Percentiles rank a stretch among this genome's conserved stretches.
phyloP scores from a whole-genome alignment of 345 rosid genomes.

The rapeseed (Brassica napus) region Da-Ae NC_063445.1:56904501-56905000 shows the following conservation, averaged over 20 bases:
- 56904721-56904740: neutral
- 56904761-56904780: neutral
- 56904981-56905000: neutral
- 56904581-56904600: neutral
- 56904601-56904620: neutral
- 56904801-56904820: neutral
- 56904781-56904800: conserved; percentile 1
- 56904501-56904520: neutral
- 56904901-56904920: neutral
- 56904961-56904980: neutral
- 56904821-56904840: neutral
- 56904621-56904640: neutral
- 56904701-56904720: neutral
- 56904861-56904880: neutral
- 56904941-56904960: neutral
- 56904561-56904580: neutral
- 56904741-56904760: neutral
- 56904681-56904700: neutral
- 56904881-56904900: neutral
- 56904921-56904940: neutral
- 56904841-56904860: neutral
- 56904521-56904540: neutral
- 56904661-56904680: neutral
- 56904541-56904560: neutral
- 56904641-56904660: neutral